Percentiles rank a stretch among this genome's conserved stretches.
Conservation (phyloP, 305 asterid species). For the Fraxinus floribunda region DNA sequence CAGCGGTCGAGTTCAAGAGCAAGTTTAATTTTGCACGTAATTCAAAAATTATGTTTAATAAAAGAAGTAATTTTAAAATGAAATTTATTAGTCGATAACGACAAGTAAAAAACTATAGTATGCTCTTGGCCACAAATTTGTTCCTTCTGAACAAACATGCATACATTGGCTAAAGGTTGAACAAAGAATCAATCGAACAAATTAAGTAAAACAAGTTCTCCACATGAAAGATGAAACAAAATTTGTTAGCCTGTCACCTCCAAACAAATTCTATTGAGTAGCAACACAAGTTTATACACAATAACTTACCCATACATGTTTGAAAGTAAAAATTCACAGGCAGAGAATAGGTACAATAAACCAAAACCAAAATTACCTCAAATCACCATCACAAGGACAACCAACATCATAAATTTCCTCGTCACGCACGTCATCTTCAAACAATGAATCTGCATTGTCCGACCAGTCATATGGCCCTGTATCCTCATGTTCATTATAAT, state of each 20-base stretch:
- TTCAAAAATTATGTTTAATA: background rate
- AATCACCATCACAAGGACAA: conserved; percentile 20
- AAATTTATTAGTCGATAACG: background rate
- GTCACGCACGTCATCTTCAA: conserved; percentile 32
- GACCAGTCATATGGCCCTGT: conserved; percentile 27
- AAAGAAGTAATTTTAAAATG: background rate
- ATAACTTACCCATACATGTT: background rate
- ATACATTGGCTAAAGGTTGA: background rate
- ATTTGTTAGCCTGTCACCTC: background rate
- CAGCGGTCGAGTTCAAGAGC: background rate
- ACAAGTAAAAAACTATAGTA: background rate
- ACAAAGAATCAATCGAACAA: background rate
- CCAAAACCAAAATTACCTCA: conserved; percentile 16
- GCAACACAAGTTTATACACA: background rate
- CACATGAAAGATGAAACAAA: background rate
- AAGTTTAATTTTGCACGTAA: background rate
- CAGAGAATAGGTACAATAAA: background rate
- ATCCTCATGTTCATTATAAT: conserved; percentile 14
- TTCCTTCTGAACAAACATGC: background rate
- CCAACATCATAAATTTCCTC: conserved; percentile 24
- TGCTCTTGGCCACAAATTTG: background rate
- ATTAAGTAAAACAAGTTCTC: background rate
- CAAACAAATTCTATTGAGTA: background rate
- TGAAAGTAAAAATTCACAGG: background rate
- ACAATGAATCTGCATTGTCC: conserved; percentile 28